Conservation (phyloP, 1,284 basidiomycete species). For the Melampsora americana region DNA sequence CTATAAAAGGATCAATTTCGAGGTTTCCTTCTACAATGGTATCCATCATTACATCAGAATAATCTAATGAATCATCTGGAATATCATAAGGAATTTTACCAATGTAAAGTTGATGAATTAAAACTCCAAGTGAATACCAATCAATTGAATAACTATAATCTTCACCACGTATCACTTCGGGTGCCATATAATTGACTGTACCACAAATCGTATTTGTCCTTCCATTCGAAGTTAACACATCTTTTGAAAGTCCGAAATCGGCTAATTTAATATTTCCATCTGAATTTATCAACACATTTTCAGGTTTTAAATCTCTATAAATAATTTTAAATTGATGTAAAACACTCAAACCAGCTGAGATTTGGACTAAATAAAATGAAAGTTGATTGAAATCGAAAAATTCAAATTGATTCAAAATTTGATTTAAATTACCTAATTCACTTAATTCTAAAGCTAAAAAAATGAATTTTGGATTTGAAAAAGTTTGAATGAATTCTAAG, state of each 20-base stretch:
- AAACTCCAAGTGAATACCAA: constrained; percentile 47
- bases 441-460: constrained; percentile 51
- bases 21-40: neutral
- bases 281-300: constrained; percentile 12
- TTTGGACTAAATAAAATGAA: constrained; percentile 28
- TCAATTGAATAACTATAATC: constrained; percentile 50
- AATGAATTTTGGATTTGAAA: constrained; percentile 13
- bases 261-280: constrained; percentile 32
- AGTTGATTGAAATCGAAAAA: constrained; percentile 45
- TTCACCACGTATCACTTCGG: constrained; percentile 48
- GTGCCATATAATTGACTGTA: constrained; percentile 51
- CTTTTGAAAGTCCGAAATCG: constrained; percentile 34
- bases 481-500: neutral
- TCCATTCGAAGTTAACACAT: neutral
- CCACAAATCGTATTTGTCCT: constrained; percentile 50
- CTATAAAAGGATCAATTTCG: neutral
- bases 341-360: constrained; percentile 16
- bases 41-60: neutral
- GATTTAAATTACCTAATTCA: constrained; percentile 49
- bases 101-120: neutral
- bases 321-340: constrained; percentile 12
- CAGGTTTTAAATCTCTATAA: constrained; percentile 40
- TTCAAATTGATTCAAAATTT: constrained; percentile 47
- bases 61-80: neutral
- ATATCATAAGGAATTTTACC: neutral